These are phyloP conservation scores for Phytophthora agathidicida DNA, from an alignment of 352 stramenopile genomes.

Conservation along the genomic window DNA sequence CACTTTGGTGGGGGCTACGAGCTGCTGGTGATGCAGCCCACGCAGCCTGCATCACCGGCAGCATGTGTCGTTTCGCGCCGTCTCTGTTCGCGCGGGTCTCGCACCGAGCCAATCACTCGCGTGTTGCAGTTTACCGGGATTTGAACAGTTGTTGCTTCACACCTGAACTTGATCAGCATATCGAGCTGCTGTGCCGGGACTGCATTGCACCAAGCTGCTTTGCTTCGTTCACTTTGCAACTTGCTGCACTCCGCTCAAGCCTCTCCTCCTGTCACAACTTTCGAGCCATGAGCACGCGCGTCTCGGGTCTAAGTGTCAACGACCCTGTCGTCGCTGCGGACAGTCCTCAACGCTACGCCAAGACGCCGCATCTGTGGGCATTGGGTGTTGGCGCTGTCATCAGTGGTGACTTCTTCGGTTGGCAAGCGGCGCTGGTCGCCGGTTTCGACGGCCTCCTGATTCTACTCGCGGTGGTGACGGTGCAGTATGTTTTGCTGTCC, in stretches of 20 bases:
- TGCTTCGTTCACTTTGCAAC: conserved; percentile 23
- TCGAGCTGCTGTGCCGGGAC: conserved; percentile 12
- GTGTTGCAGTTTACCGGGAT: conserved; percentile 23
- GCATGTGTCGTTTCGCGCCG: conserved; percentile 10
- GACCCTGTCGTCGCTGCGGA: conserved; percentile 13
- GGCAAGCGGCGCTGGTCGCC: conserved; percentile 55
- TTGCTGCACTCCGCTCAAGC: conserved; percentile 4
- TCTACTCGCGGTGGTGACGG: conserved; percentile 57
- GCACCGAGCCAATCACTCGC: conserved; percentile 15
- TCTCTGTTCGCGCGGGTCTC: conserved; percentile 3
- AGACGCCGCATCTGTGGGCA: conserved; percentile 61
- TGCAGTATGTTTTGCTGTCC: conserved; percentile 65
- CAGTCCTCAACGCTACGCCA: conserved; percentile 49
- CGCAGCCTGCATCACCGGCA: conserved; percentile 26
- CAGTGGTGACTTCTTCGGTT: conserved; percentile 68
- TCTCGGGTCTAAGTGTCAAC: conserved; percentile 35
- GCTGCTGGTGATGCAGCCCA: conserved; percentile 7
- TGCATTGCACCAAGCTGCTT: neutral
- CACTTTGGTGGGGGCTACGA: too few species aligned
- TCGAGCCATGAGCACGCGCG: conserved; percentile 21
- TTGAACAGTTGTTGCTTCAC: conserved; percentile 10
- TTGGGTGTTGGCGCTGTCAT: conserved; percentile 68
- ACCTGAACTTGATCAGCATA: conserved; percentile 18
- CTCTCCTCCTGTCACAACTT: neutral
- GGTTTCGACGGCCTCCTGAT: conserved; percentile 65